Evolutionary conservation across 106 monocot genomes (phyloP), one percentile per base, ranked within the genome.

Genomic region (Xerophyta viscosa): DNA sequence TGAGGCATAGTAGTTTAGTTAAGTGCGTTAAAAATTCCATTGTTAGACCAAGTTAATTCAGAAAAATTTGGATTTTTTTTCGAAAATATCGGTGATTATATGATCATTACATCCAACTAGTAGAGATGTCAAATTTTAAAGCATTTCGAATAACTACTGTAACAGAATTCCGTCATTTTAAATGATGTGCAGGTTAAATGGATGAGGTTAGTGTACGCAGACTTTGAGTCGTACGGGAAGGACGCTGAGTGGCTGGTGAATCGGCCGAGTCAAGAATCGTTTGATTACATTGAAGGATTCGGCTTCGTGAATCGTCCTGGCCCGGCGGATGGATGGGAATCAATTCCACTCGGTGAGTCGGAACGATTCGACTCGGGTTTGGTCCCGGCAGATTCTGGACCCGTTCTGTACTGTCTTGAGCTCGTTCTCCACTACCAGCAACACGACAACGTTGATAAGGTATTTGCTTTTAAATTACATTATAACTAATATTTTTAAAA

Each of bases 211-310:
- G 96, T 89, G 36, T 96, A 96, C 56, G 46, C 28, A 12, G 50
- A 48, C 13, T 85, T 96, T 69, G 70, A 63, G 53, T 63, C 70
- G 6, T 96, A 85, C 85, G 31, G 62, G 14, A 37, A 41, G 11
- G 96, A 96, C 56, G 85, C 79, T 17, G 96, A 96, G 73, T 61
- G 39, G 42, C 65, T 89, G 21, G 79, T 86, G 52, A 66, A 15
- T 1, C 64, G 74, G 55, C 50, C 67, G 27, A 57, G 41, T 24
- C 14, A 58, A 17, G 80, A 61, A n/a, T 15, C 67, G 12, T 79
- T 85, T 75, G 84, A 96, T 57, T 96, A 89, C 78, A 58, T 96
- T 39, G 96, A 96, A 61, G 96, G 96, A 0, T 96, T 96, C 72
- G 89, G 58, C 1, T 81, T 96, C 68, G 62, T 86, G 1, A 89